Base-by-base conservation (phyloP, 1,284 basidiomycete species). In the Ganoderma lucidum region DNA sequence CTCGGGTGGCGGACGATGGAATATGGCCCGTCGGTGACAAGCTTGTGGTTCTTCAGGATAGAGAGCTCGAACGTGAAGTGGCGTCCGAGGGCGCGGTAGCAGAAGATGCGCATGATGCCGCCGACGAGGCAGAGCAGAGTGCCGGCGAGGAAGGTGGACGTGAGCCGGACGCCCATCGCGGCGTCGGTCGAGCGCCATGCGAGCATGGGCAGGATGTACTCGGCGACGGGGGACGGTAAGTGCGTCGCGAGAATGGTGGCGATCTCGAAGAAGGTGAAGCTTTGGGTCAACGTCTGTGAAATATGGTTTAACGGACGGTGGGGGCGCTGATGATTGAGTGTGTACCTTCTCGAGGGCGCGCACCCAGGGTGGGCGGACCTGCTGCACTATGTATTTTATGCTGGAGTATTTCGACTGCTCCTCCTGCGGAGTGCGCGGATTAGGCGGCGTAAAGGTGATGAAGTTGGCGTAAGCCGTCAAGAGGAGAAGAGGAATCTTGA, bases 21-120 rank as follows among this genome's bases (percentile, higher is more conserved):
- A 71, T 75, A 76, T 48, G 75, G 75, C n/a, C 74, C 74, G 23
- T 69, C 69, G 23, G 72, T 74, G 67, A 76, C 71, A 30, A 76
- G 72, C 62, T 66, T 60, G 64, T 75, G 74, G 30, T 65, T 70
- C 44, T 72, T 70, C 35, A 69, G 70, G 51, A 76, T 58, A 32
- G 75, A 68, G n/a, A 76, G 68, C 64, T 74, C 67, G 72, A 73
- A 76, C 23, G 75, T 76, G 74, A 76, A 76, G 65, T 71, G 70
- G n/a, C 68, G 65, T 28, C 75, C 75, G 39, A 76, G 70, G 12
- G 66, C 66, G 30, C 73, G 73, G 65, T 74, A 75, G 68, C 75
- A 75, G 37, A 67, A 41, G 48, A 75, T 60, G 41, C 75, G 75
- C 10, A 75, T 53, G 62, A 71, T 9, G 45, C 70, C 67, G 15